Conservation (phyloP, 139 green algal species). For the Tetradesmus lagerheimii region DNA sequence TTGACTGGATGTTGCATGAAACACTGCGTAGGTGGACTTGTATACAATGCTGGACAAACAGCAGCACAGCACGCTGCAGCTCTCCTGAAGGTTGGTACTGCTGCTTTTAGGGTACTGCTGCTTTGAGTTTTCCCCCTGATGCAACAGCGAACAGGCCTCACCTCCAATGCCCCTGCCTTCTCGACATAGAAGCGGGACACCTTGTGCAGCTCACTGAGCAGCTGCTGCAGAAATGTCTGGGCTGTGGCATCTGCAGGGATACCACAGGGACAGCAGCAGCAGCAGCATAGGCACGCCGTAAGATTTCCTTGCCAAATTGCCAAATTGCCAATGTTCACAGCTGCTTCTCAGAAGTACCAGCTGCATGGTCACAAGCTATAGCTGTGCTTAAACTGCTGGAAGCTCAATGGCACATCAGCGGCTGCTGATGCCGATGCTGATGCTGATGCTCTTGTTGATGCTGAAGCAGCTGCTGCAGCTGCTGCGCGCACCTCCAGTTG, state of each 20-base stretch:
- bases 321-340: too few species aligned
- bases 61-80: too few species aligned
- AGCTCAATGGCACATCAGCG: background rate
- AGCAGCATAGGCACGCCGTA: too few species aligned
- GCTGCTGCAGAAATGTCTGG: conserved; percentile 57
- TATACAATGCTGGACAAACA: background rate
- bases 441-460: background rate
- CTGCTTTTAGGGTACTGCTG: too few species aligned
- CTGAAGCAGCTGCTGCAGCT: background rate
- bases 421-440: background rate
- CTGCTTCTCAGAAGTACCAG: too few species aligned
- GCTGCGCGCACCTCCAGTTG: conserved; percentile 41
- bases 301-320: too few species aligned
- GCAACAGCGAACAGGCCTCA: conserved; percentile 11
- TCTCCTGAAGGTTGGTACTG: too few species aligned
- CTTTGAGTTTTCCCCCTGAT: too few species aligned
- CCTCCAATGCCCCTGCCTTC: conserved; percentile 68
- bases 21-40: too few species aligned
- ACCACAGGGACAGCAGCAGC: background rate
- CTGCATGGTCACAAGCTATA: too few species aligned
- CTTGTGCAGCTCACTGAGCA: conserved; percentile 71
- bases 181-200: conserved; percentile 72
- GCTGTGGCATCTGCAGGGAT: conserved; percentile 63
- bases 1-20: background rate
- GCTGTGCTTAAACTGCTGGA: background rate